A percentile compares a stretch with the other conserved stretches of the same genome.
Evolutionary conservation across 805 yeast genomes (phyloP).

Genomic region (Blastobotrys robertii): DNA sequence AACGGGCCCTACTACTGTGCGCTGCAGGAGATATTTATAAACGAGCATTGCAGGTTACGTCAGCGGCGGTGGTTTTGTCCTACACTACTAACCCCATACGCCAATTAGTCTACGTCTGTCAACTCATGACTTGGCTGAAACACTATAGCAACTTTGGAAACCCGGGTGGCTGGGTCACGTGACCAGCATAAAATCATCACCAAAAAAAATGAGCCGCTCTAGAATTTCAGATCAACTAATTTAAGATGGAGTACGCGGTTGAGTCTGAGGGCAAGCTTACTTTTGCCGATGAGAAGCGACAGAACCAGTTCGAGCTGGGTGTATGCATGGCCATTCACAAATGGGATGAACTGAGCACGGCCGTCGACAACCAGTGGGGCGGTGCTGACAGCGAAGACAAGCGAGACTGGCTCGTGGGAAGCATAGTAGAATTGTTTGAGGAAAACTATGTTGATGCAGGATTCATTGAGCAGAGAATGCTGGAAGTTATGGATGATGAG

Average conservation of each 20-base stretch:
- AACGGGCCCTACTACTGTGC: too few relatives aligned
- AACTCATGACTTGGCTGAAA: too few relatives aligned
- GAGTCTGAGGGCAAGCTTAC: slow-evolving; percentile 14
- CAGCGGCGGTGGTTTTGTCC: too few relatives aligned
- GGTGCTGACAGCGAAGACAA: slow-evolving; percentile 86
- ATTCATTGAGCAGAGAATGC: slow-evolving; percentile 72
- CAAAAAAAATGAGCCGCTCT: not conserved
- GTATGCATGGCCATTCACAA: slow-evolving; percentile 81
- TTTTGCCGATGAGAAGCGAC: slow-evolving; percentile 47
- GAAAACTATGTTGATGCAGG: slow-evolving; percentile 62
- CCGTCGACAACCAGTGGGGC: slow-evolving; percentile 93
- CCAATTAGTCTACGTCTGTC: too few relatives aligned
- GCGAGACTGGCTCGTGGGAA: slow-evolving; percentile 88
- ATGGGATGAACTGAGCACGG: slow-evolving; percentile 84
- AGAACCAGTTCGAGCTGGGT: slow-evolving; percentile 84
- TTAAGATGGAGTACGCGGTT: slow-evolving; percentile 1
- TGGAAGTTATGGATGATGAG: slow-evolving; percentile 91
- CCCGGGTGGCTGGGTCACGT: too few relatives aligned
- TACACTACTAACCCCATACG: too few relatives aligned
- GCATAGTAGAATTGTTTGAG: slow-evolving; percentile 68
- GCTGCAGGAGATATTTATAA: too few relatives aligned
- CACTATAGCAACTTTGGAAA: too few relatives aligned
- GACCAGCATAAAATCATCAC: not conserved
- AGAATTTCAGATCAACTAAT: not conserved
- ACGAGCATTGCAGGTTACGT: too few relatives aligned